Percentiles rank a stretch among this genome's conserved stretches.
phyloP scores from a whole-genome alignment of 139 green algal species.

The Coelastrella sp. region DNA sequence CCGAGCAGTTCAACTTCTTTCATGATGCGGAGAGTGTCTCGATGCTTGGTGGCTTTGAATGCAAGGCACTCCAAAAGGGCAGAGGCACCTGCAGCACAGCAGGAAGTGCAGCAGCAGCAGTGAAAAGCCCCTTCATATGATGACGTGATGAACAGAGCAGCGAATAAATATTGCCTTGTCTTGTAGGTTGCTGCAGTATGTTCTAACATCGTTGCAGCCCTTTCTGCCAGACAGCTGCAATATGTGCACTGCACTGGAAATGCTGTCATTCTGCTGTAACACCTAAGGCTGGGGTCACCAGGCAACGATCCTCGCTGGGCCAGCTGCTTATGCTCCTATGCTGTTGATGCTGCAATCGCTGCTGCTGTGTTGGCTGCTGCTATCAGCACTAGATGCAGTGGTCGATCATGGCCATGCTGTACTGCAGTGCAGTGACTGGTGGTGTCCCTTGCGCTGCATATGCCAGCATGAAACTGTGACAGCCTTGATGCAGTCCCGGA shows the following conservation, averaged over 20 bases:
- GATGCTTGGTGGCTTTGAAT: slow-evolving; percentile 90
- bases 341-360: not conserved
- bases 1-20: slow-evolving; percentile 88
- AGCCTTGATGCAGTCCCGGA: too few relatives aligned
- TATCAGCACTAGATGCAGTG: not conserved
- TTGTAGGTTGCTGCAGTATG: too few relatives aligned
- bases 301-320: not conserved
- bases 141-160: not conserved
- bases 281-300: too few relatives aligned
- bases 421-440: too few relatives aligned
- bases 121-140: not conserved
- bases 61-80: slow-evolving; percentile 95
- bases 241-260: too few relatives aligned
- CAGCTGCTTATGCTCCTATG: not conserved
- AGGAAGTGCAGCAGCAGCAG: slow-evolving; percentile 32
- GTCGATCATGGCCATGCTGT: not conserved
- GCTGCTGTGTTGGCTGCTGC: not conserved
- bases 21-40: slow-evolving; percentile 49
- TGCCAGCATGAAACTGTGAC: too few relatives aligned
- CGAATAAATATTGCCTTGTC: too few relatives aligned
- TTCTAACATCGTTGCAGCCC: too few relatives aligned
- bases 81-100: slow-evolving; percentile 52
- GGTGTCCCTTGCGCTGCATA: too few relatives aligned
- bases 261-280: too few relatives aligned
- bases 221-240: too few relatives aligned